A percentile compares a stretch with the other conserved stretches of the same genome.
Evolutionary conservation across 2,329 filamentous ascomycete genomes (phyloP).

Genomic region (Venturia oleaginea): DNA sequence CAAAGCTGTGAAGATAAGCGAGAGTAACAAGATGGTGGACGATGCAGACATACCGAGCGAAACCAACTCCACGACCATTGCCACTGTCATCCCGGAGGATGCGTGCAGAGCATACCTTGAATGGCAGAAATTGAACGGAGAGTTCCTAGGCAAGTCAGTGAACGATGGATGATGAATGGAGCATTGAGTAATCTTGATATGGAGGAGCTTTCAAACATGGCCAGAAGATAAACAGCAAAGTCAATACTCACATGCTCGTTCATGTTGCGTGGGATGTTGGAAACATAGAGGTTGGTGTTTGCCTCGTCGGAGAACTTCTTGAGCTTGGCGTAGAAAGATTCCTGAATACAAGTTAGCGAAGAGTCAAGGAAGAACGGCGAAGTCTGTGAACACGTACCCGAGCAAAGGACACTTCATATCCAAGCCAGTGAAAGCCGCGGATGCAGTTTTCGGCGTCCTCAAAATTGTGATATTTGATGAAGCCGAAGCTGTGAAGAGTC

Average conservation of each 20-base stretch:
- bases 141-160: conserved; percentile 49
- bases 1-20: conserved; percentile 55
- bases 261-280: conserved; percentile 85
- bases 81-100: conserved; percentile 88
- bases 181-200: conserved; percentile 14
- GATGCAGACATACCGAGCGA: conserved; percentile 63
- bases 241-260: conserved; percentile 67
- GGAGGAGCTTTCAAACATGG: background rate
- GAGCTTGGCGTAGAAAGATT: conserved; percentile 96
- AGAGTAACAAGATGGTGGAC: conserved; percentile 11
- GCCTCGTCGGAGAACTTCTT: conserved; percentile 85
- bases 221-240: background rate
- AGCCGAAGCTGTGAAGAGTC: conserved; percentile 64
- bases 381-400: conserved; percentile 49
- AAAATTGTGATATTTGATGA: conserved; percentile 87
- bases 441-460: conserved; percentile 93
- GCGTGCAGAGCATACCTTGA: conserved; percentile 83
- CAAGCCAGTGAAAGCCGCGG: conserved; percentile 84
- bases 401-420: conserved; percentile 96
- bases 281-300: conserved; percentile 96
- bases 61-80: conserved; percentile 92
- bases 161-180: background rate
- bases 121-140: conserved; percentile 68
- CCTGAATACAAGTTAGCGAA: conserved; percentile 41
- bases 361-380: background rate